These are phyloP conservation scores for Pseudogymnoascus sp. DNA, from an alignment of 2,329 filamentous ascomycete species.

Conservation along the genomic window DNA sequence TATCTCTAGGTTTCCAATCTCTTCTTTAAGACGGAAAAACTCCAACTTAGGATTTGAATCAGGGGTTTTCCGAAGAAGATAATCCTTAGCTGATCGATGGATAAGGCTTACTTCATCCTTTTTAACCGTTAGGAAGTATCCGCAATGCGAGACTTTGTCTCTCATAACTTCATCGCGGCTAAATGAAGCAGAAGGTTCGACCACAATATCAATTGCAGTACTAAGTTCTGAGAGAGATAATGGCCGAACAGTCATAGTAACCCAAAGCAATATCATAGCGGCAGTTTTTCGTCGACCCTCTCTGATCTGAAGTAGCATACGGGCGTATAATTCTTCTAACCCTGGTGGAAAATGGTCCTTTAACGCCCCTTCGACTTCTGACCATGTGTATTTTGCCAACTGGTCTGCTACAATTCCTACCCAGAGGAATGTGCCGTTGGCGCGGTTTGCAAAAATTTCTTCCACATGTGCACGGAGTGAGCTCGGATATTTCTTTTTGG, in stretches of 20 bases:
- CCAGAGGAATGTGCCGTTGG: slow-evolving; percentile 31
- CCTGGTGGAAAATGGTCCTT: slow-evolving; percentile 19
- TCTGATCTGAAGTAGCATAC: slow-evolving; percentile 25
- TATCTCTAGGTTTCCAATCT: slow-evolving; percentile 15
- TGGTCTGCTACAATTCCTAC: slow-evolving; percentile 18
- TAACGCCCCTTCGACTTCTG: slow-evolving; percentile 20
- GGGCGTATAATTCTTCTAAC: slow-evolving; percentile 24
- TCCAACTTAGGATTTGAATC: slow-evolving; percentile 16
- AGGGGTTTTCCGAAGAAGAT: slow-evolving; percentile 19
- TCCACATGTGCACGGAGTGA: slow-evolving; percentile 13
- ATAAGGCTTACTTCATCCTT: slow-evolving; percentile 22
- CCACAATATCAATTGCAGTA: slow-evolving; percentile 15
- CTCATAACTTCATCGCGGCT: slow-evolving; percentile 16
- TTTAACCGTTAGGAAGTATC: slow-evolving; percentile 21
- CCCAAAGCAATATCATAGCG: slow-evolving; percentile 24
- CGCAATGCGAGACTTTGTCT: slow-evolving; percentile 19
- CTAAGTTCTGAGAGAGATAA: slow-evolving; percentile 24
- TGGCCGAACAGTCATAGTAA: slow-evolving; percentile 24
- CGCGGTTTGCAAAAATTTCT: slow-evolving; percentile 18
- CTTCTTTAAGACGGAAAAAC: slow-evolving; percentile 15
- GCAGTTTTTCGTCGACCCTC: slow-evolving; percentile 14
- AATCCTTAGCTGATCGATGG: slow-evolving; percentile 28
- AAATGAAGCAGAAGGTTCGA: slow-evolving; percentile 9
- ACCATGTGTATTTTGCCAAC: slow-evolving; percentile 12
- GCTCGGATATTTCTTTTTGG: slow-evolving; percentile 15